Conservation (phyloP, 2,329 filamentous ascomycete genomes). For the Calycina herbarum region DNA sequence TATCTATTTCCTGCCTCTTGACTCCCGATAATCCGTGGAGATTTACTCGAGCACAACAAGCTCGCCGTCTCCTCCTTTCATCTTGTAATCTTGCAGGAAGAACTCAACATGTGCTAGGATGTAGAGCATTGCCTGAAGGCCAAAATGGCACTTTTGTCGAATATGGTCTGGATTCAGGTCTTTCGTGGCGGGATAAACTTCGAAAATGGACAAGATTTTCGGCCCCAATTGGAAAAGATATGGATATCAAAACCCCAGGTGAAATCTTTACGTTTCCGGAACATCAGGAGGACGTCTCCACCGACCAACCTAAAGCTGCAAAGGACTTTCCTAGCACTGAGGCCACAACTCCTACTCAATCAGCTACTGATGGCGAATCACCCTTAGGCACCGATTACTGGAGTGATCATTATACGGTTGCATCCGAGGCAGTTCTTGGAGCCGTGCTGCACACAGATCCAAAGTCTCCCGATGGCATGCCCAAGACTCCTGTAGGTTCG, state of each 20-base stretch:
- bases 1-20: conserved; percentile 17
- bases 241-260: background rate
- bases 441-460: conserved; percentile 25
- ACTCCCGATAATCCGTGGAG: conserved; percentile 4
- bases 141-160: conserved; percentile 24
- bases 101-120: conserved; percentile 23
- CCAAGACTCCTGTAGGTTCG: conserved; percentile 1
- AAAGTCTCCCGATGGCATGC: background rate
- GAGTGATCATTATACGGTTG: conserved; percentile 21
- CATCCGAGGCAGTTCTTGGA: conserved; percentile 32
- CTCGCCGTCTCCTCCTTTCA: conserved; percentile 31
- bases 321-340: background rate
- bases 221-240: conserved; percentile 26
- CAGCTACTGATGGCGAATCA: background rate
- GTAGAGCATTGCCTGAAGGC: conserved; percentile 10
- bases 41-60: conserved; percentile 27
- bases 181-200: conserved; percentile 35
- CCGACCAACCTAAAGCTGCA: background rate
- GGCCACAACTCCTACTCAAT: background rate
- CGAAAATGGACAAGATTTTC: conserved; percentile 35
- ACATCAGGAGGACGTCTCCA: background rate
- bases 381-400: conserved; percentile 13
- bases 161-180: conserved; percentile 20
- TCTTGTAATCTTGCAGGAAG: conserved; percentile 21
- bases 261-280: background rate